Evolutionary conservation across 495 filamentous ascomycete genomes (phyloP), one percentile per base, ranked within the genome.

Genomic region (Xeromyces bisporus): DNA sequence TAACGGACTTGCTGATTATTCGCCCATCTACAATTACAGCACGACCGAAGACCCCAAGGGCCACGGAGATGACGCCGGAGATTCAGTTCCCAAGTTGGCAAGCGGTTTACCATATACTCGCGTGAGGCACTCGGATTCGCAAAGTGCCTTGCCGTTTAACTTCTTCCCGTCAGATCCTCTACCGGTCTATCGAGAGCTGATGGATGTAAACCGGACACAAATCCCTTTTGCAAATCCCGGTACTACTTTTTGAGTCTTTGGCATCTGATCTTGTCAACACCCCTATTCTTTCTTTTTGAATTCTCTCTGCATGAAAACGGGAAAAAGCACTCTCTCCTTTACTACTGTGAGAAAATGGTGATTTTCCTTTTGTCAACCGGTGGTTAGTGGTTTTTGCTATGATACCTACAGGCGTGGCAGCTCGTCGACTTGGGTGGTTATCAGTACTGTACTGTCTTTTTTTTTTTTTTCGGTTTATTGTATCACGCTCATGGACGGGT

Each of bases 101-200:
- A 59, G 44, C 18, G 59, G 59, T 0, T 28, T 59, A n/a, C 43
- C 47, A 1, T 63, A 64, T 26, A 53, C 42, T 9, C 50, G 48
- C 14, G 46, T 55, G 5, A 43, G 41, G 24, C 50, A 42, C 17
- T 8, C 39, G 9, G 44, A 48, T 3, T 12, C 37, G 16, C 32
- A 35, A 17, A 28, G 18, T 21, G 6, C 12, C 10, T 33, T 35
- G 7, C 26, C 38, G 3, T 40, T 38, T 20, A 24, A 36, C 33
- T 34, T 25, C 6, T 8, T 46, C 18, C 25, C 38, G 6, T 26
- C 38, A 2, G 47, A 54, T 24, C 20, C 33, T 9, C 15, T 47
- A 21, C 23, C 41, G 8, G 44, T 44, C 27, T 45, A 42, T 35
- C 42, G 38, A 1, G 0, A 32, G n/a, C 29, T 34, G 11, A 36